Evolutionary conservation across 176 grass and related monocot species (phyloP).

Genomic region (Zoysia pacifica): DNA sequence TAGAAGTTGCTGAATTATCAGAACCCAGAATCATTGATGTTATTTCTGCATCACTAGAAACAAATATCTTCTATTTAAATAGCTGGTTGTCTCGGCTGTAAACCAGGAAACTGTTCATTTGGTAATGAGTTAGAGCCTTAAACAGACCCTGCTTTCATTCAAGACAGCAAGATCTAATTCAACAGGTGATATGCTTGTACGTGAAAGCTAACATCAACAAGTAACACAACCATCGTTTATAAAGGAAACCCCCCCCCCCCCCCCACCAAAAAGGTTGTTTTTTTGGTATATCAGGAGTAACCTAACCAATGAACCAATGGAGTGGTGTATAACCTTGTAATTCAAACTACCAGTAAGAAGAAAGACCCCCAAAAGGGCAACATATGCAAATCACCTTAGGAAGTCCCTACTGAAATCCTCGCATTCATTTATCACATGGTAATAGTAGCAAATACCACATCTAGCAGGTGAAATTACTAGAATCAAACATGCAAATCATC

Average conservation of each 20-base stretch:
- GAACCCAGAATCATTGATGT: not conserved
- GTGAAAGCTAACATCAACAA: not conserved
- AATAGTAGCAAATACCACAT: not conserved
- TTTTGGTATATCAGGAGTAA: not conserved
- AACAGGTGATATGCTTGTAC: not conserved
- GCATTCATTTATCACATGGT: not conserved
- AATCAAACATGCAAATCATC: not conserved
- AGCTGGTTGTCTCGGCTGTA: not conserved
- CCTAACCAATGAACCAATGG: conserved; percentile 24
- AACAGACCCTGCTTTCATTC: not conserved
- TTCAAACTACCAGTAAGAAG: not conserved
- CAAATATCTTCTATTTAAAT: not conserved
- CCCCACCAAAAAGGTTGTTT: no score
- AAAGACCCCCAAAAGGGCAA: not conserved
- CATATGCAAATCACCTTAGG: conserved; percentile 9
- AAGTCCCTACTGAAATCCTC: not conserved
- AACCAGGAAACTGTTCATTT: not conserved
- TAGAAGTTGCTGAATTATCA: not conserved
- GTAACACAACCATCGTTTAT: not conserved
- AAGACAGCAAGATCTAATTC: not conserved
- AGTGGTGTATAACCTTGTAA: not conserved
- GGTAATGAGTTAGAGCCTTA: not conserved
- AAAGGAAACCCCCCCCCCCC: not conserved
- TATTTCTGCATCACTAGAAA: not conserved
- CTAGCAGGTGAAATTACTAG: conserved; percentile 4